Conservation (phyloP, 31 red algal genomes). For the Pterothamnion heteromorphum region DNA sequence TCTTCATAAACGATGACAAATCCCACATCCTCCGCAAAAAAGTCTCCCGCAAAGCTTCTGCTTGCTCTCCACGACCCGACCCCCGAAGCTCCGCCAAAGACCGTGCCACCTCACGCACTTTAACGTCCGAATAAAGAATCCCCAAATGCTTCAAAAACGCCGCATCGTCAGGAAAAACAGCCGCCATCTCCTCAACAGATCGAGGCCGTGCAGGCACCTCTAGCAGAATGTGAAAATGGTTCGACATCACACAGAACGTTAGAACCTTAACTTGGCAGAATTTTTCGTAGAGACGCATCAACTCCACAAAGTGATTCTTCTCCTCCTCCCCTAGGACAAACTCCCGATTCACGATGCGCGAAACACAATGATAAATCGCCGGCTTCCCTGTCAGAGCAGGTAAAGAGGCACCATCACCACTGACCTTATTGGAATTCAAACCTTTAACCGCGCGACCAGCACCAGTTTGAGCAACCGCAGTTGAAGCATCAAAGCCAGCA, state of each 20-base stretch:
- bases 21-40: neutral
- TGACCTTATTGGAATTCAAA: too few relatives aligned
- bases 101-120: neutral
- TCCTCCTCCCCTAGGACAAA: neutral
- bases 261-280: neutral
- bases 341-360: neutral
- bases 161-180: neutral
- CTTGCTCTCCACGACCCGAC: neutral
- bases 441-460: too few relatives aligned
- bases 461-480: too few relatives aligned
- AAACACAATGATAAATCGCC: neutral
- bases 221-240: conserved; percentile 18
- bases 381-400: neutral
- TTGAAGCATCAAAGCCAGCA: too few relatives aligned
- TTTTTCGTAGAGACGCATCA: neutral
- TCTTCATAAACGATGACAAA: neutral
- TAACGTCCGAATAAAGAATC: neutral
- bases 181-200: neutral
- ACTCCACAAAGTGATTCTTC: neutral
- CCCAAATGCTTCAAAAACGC: neutral
- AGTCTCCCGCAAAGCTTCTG: neutral
- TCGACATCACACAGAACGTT: neutral
- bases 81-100: neutral
- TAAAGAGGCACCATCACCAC: too few relatives aligned
- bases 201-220: neutral